These are phyloP conservation scores for Fusarium sp. DNA, from an alignment of 2,329 filamentous ascomycete genomes.

Conservation along the genomic window DNA sequence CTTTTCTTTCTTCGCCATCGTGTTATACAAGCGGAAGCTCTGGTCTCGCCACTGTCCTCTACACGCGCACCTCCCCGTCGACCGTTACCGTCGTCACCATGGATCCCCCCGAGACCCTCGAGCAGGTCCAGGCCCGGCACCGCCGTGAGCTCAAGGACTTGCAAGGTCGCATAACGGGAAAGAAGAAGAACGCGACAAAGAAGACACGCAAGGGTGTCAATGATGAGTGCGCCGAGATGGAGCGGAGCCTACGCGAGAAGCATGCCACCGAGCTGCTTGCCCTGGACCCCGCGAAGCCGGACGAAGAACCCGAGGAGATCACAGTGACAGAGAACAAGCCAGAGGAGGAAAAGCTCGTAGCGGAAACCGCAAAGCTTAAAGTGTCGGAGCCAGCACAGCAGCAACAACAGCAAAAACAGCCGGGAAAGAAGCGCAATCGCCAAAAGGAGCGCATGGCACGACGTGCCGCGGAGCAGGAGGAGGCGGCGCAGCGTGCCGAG, in stretches of 20 bases:
- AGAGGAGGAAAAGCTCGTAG: conserved; percentile 27
- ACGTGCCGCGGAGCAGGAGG: conserved; percentile 86
- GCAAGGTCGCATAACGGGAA: conserved; percentile 86
- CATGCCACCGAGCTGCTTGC: conserved; percentile 71
- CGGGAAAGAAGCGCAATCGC: conserved; percentile 82
- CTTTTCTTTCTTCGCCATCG: neutral
- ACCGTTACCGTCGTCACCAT: conserved; percentile 24
- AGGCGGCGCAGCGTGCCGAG: conserved; percentile 74
- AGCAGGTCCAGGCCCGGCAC: conserved; percentile 83
- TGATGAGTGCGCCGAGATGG: conserved; percentile 79
- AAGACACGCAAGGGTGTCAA: conserved; percentile 82
- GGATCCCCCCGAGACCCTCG: conserved; percentile 67
- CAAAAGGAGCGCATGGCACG: conserved; percentile 92
- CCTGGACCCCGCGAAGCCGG: conserved; percentile 47
- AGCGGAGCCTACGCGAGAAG: conserved; percentile 73
- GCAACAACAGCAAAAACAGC: conserved; percentile 33
- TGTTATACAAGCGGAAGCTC: neutral
- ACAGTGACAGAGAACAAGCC: conserved; percentile 12
- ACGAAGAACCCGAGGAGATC: conserved; percentile 22
- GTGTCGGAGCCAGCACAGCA: conserved; percentile 27
- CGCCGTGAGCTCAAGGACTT: conserved; percentile 90
- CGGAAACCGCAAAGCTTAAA: conserved; percentile 39
- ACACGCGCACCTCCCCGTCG: neutral
- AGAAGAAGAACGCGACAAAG: conserved; percentile 97
- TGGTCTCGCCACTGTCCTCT: neutral